phyloP scores from a whole-genome alignment of 139 green algal species.

The Chlamydomonas eustigma region DNA sequence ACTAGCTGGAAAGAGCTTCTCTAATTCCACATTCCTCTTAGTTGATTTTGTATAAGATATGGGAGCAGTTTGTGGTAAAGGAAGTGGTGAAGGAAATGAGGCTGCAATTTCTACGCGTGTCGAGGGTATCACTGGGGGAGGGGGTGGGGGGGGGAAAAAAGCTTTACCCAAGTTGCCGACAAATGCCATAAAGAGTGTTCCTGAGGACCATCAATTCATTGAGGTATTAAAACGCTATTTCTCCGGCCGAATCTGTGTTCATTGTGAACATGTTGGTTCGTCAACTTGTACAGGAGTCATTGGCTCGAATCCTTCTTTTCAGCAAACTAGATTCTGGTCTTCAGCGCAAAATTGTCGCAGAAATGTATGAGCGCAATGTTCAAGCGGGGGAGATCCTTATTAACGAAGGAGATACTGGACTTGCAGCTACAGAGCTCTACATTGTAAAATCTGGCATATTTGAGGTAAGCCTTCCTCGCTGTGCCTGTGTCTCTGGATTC shows the following conservation, averaged over 20 bases:
- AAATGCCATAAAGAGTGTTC: not conserved
- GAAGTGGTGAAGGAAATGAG: not conserved
- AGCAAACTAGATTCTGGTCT: conserved; percentile 58
- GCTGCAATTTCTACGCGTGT: not conserved
- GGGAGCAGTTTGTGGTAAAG: not conserved
- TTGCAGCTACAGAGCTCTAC: conserved; percentile 84
- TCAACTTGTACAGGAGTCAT: conserved; percentile 7
- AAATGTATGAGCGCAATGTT: conserved; percentile 62
- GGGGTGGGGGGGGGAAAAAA: not conserved
- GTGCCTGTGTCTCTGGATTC: conserved; percentile 70
- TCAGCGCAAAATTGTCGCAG: conserved; percentile 65
- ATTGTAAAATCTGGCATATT: conserved; percentile 91
- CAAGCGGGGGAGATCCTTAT: conserved; percentile 85
- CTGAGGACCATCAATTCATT: not conserved
- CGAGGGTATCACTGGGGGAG: not conserved
- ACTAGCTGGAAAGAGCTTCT: too few relatives aligned
- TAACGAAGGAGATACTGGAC: conserved; percentile 81
- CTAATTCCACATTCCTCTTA: too few relatives aligned
- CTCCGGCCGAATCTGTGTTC: not conserved
- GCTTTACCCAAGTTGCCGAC: not conserved
- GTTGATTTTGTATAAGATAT: too few relatives aligned
- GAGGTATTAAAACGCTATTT: not conserved
- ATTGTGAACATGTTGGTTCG: conserved; percentile 1
- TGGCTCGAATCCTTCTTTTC: conserved; percentile 83
- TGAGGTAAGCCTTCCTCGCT: conserved; percentile 70